Percentiles rank a stretch among this genome's conserved stretches.
Conservation (phyloP, 495 filamentous ascomycete species). For the Neurospora sublineolata region DNA sequence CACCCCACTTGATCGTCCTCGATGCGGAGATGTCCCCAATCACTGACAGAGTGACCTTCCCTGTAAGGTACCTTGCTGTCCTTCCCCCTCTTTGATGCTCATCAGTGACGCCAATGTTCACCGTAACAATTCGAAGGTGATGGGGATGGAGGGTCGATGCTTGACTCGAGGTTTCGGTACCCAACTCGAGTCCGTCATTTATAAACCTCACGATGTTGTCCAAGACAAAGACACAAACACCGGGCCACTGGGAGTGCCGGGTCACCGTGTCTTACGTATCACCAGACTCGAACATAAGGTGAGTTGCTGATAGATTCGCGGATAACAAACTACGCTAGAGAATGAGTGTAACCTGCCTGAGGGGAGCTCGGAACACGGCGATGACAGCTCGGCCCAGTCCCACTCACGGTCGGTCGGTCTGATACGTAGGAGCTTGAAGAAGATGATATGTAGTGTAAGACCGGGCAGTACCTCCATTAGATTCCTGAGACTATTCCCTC, state of each 20-base stretch:
- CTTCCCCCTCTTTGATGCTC: background rate
- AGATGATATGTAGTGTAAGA: background rate
- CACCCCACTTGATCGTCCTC: background rate
- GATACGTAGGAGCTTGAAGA: background rate
- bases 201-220: background rate
- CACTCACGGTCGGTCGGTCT: background rate
- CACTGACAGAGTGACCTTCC: background rate
- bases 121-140: background rate
- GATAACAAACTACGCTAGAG: background rate
- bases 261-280: background rate
- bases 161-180: background rate
- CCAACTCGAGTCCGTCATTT: background rate
- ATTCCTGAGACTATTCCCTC: background rate
- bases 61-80: background rate
- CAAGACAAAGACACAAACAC: background rate
- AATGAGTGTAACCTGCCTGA: background rate
- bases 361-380: background rate
- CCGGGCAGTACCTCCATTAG: background rate
- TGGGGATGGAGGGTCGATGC: background rate
- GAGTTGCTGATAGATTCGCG: background rate
- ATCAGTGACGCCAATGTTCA: background rate
- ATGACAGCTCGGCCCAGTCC: background rate
- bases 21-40: background rate
- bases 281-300: background rate
- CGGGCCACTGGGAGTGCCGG: background rate